phyloP scores from a whole-genome alignment of 2,329 filamentous ascomycete species.

The Penicillium paneum region DNA sequence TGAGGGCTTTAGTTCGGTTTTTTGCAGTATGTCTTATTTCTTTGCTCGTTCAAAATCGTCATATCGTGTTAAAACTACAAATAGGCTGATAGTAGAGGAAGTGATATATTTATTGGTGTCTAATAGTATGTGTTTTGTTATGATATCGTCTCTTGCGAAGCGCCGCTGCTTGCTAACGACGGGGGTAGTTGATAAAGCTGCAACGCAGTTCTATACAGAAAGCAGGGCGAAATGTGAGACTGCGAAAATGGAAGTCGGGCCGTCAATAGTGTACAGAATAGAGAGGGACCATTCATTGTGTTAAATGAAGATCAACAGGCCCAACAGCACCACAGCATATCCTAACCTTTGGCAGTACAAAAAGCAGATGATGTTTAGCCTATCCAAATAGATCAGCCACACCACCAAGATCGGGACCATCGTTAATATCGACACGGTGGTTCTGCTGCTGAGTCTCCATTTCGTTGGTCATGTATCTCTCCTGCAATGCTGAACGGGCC shows the following conservation, averaged over 20 bases:
- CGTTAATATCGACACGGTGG: slow-evolving; percentile 44
- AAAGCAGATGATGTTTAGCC: neutral
- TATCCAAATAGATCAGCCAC: slow-evolving; percentile 55
- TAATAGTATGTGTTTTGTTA: slow-evolving; percentile 5
- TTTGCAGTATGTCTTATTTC: slow-evolving; percentile 20
- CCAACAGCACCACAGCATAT: neutral
- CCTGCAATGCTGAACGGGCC: slow-evolving; percentile 41
- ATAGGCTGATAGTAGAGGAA: neutral
- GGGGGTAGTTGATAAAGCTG: slow-evolving; percentile 20
- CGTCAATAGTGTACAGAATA: neutral
- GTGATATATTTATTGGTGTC: slow-evolving; percentile 1
- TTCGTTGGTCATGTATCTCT: slow-evolving; percentile 45
- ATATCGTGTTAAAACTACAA: neutral
- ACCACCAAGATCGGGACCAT: slow-evolving; percentile 51
- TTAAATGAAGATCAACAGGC: neutral
- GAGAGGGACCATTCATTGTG: neutral
- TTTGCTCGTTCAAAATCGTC: slow-evolving; percentile 1
- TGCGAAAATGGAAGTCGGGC: neutral
- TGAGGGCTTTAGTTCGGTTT: slow-evolving; percentile 27
- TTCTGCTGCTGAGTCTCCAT: slow-evolving; percentile 43
- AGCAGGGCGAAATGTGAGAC: neutral
- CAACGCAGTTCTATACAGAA: slow-evolving; percentile 7
- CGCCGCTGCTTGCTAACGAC: slow-evolving; percentile 12
- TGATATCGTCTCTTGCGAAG: slow-evolving; percentile 9
- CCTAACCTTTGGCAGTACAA: neutral